Evolutionary conservation across 108 stramenopile species (phyloP).

Genomic region (Nitzschia putrida): DNA sequence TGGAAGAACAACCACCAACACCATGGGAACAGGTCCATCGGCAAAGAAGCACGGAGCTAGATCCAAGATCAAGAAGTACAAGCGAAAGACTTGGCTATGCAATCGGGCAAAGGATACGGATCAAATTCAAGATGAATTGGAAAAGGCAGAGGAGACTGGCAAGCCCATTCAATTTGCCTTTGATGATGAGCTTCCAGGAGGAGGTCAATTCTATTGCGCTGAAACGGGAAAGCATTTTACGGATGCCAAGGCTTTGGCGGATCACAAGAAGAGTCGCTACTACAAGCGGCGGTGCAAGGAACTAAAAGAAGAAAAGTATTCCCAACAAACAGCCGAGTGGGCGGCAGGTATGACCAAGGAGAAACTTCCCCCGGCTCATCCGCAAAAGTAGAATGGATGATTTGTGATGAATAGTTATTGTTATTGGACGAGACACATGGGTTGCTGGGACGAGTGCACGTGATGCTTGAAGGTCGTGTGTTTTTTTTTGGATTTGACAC

Average conservation of each 20-base stretch:
- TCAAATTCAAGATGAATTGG: slow-evolving; percentile 96
- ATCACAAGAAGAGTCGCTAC: slow-evolving; percentile 91
- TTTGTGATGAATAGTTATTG: neutral
- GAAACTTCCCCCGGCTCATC: slow-evolving; percentile 83
- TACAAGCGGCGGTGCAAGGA: slow-evolving; percentile 89
- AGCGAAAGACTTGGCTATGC: slow-evolving; percentile 76
- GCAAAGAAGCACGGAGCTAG: slow-evolving; percentile 71
- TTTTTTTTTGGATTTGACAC: too few relatives aligned
- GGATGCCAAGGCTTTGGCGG: slow-evolving; percentile 84
- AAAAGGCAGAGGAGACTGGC: slow-evolving; percentile 71
- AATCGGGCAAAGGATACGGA: slow-evolving; percentile 91
- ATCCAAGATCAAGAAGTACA: slow-evolving; percentile 89
- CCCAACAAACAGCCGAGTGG: slow-evolving; percentile 75
- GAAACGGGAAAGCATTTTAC: slow-evolving; percentile 95
- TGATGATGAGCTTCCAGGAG: slow-evolving; percentile 97
- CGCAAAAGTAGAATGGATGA: slow-evolving; percentile 7
- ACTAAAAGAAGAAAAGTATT: slow-evolving; percentile 89
- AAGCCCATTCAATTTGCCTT: slow-evolving; percentile 74
- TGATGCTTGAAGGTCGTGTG: too few relatives aligned
- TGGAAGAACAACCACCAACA: neutral
- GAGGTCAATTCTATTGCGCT: slow-evolving; percentile 96
- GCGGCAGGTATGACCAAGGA: slow-evolving; percentile 89
- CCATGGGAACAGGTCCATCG: slow-evolving; percentile 47
- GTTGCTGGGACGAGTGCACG: too few relatives aligned
- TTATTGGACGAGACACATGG: too few relatives aligned